A percentile compares a stretch with the other conserved stretches of the same genome.
phyloP scores from a whole-genome alignment of 768 basidiomycete genomes.

The Pleurotus ostreatus region DNA sequence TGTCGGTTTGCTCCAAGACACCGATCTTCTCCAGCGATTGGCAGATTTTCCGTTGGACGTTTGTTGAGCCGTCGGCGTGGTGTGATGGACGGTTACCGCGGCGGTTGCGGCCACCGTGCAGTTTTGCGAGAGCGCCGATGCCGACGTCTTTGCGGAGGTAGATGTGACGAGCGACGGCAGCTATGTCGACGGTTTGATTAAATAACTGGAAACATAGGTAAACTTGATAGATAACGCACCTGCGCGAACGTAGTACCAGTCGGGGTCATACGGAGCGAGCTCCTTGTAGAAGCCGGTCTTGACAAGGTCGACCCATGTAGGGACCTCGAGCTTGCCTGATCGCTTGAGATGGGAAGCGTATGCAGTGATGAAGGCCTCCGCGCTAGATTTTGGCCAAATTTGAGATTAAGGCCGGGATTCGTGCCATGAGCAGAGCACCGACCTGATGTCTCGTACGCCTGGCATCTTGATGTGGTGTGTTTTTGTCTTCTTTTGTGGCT shows the following conservation, averaged over 20 bases:
- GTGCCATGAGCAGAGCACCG: slow-evolving; percentile 16
- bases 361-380: slow-evolving; percentile 90
- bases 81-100: slow-evolving; percentile 97
- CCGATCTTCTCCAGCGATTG: slow-evolving; percentile 99
- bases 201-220: neutral
- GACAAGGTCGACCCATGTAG: slow-evolving; percentile 97
- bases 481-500: slow-evolving; percentile 23
- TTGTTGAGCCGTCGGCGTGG: slow-evolving; percentile 81
- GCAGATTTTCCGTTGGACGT: slow-evolving; percentile 92
- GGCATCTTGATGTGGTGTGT: slow-evolving; percentile 52
- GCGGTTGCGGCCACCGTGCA: slow-evolving; percentile 93
- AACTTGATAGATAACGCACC: slow-evolving; percentile 48
- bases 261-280: slow-evolving; percentile 97
- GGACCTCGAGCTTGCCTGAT: slow-evolving; percentile 98
- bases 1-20: slow-evolving; percentile 89
- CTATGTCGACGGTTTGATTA: slow-evolving; percentile 34
- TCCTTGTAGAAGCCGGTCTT: slow-evolving; percentile 98
- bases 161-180: slow-evolving; percentile 97
- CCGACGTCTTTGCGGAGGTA: slow-evolving; percentile 98
- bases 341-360: slow-evolving; percentile 97
- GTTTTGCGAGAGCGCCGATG: slow-evolving; percentile 89
- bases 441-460: slow-evolving; percentile 83
- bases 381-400: slow-evolving; percentile 42
- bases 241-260: slow-evolving; percentile 99
- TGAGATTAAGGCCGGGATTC: slow-evolving; percentile 17